Evolutionary conservation across 345 rosid species (phyloP), one percentile per base, ranked within the genome.

Genomic region (Alliaria petiolata): DNA sequence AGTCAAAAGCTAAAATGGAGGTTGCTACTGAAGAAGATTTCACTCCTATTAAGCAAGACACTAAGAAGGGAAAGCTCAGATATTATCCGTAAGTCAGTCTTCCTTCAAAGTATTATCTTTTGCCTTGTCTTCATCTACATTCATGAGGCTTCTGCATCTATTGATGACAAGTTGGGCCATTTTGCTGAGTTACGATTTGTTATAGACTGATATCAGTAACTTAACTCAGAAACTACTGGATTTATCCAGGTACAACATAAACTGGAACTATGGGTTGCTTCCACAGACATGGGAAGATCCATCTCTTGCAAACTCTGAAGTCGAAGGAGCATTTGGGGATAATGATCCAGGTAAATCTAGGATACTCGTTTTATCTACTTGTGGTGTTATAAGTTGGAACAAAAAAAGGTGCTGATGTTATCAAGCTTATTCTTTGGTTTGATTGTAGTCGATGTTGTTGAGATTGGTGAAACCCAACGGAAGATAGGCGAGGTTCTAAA

Each of bases 201-300:
- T 42, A 26, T 67, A 30, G 33, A 44, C 25, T 19, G 40, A 11
- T 22, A 22, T 34, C 65, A 45, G 1, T 58, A 8, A 7, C 17
- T 36, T 34, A 46, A 28, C 62, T 67, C 33, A 4, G 10, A 4
- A n/a, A 26, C 26, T 9, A 40, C 16, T 19, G 25, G 7, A 9
- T 6, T 34, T 34, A 6, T 60, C 46, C 78, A 91, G 97, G 67
- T 91, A 92, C 80, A 95, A 88, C 67, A 95, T 95, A 78, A 83
- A 91, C 74, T 91, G 97, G 99, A 95, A 95, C 79, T 91, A 95
- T 78, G 99, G 99, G 52, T 71, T 95, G 83, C 96, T 91, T 82
- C 97, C 96, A 42, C 97, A 95, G 75, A 95, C 99, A 78, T 95
- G 99, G 98, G 99, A 95, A 81, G 99, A 95, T 78, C 99, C 99